Base-by-base conservation (phyloP, 768 basidiomycete species). In the Boletus sp. region DNA sequence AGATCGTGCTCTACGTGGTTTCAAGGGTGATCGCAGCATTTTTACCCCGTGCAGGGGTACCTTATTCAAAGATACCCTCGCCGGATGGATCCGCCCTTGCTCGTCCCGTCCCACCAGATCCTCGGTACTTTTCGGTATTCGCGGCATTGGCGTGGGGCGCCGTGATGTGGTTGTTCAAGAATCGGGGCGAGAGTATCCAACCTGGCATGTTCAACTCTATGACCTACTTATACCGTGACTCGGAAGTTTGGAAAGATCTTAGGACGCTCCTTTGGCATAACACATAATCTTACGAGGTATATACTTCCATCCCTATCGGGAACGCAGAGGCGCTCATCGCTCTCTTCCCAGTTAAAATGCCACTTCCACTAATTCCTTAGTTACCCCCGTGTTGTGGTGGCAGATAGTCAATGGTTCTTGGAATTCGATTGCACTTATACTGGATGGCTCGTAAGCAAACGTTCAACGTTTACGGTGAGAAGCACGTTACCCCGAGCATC, bases 1-100 rank as follows among this genome's bases (percentile, higher is more conserved):
- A 97, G 92, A 97, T 98, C 62, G 97, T 98, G 21, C 84, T 99
- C 56, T 99, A 98, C 67, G 92, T 99, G 57, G 84, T 90, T 54
- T 93, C 93, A 25, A 87, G 97, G 47, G 91, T 96, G 43, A 78
- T 98, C 41, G 88, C 95, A 17, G 89, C 96, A 7, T 86, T 96
- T 75, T 79, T 99, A 33, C 93, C 97, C 5, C 87, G 97, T 56
- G 81, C 88, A 29, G 66, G 75, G 29, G 62, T 78, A 32, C 76
- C 83, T 21, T 82, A 85, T 65, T 76, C 79, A 38, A 74, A 77
- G 27, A 70, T 75, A 13, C 63, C 76, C 9, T 70, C 75, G 5
- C 65, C 77, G 7, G 60, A 78, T 29, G 66, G 77, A 49, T 66
- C 73, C 19, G 66, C 82, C 5, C 57, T 72, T 35, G 77, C 79